Percentiles rank a stretch among this genome's conserved stretches.
phyloP scores from a whole-genome alignment of 352 stramenopile genomes.

The Phytophthora pseudosyringae region DNA sequence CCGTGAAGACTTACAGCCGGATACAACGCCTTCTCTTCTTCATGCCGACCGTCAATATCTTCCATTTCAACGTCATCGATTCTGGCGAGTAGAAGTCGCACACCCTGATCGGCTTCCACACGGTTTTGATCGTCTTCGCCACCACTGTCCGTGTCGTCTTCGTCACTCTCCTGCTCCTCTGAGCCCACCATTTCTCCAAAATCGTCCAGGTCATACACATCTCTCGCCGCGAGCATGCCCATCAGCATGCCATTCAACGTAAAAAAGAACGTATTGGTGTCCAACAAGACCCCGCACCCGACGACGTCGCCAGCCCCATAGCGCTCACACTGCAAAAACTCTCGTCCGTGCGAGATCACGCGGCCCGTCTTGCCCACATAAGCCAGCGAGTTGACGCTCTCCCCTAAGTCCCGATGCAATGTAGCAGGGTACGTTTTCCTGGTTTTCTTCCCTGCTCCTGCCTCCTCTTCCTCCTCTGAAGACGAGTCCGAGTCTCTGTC shows the following conservation, averaged over 20 bases:
- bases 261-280: slow-evolving; percentile 77
- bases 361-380: slow-evolving; percentile 63
- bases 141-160: slow-evolving; percentile 7
- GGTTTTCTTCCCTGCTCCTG: slow-evolving; percentile 16
- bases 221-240: slow-evolving; percentile 49
- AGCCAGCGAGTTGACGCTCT: slow-evolving; percentile 47
- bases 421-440: slow-evolving; percentile 16
- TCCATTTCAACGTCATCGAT: slow-evolving; percentile 35
- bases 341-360: slow-evolving; percentile 55
- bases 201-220: slow-evolving; percentile 59
- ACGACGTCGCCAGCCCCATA: slow-evolving; percentile 66
- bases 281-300: slow-evolving; percentile 61
- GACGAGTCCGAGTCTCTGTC: slow-evolving; percentile 16
- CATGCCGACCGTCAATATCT: slow-evolving; percentile 16
- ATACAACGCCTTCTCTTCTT: slow-evolving; percentile 42
- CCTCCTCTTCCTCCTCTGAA: slow-evolving; percentile 25
- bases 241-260: slow-evolving; percentile 66
- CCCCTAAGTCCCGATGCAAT: slow-evolving; percentile 50
- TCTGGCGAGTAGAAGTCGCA: neutral
- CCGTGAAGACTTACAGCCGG: slow-evolving; percentile 57
- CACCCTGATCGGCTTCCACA: neutral
- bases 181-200: slow-evolving; percentile 33
- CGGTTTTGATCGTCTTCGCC: slow-evolving; percentile 26
- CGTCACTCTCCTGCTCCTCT: slow-evolving; percentile 17
- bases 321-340: slow-evolving; percentile 54